Base-by-base conservation (phyloP, 352 stramenopile genomes). In the Pythium brassicae region DNA sequence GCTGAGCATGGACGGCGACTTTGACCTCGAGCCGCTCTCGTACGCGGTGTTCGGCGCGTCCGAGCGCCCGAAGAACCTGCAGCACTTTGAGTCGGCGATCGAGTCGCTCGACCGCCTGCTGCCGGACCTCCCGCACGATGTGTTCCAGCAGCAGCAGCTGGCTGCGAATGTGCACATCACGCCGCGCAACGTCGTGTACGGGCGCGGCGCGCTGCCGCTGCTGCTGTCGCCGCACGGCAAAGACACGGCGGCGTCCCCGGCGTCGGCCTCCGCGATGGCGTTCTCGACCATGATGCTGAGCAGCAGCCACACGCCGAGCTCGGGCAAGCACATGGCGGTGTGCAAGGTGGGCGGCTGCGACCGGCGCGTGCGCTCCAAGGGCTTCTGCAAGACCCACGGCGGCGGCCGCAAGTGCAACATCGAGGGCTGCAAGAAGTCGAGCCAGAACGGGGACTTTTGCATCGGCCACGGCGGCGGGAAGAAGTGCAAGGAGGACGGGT, bases 401-500 rank as follows among this genome's bases (percentile, higher is more conserved):
- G 83, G 85, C 19, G 82, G 83, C 19, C 81, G 82, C 51, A 92
- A 92, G 62, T 91, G 83, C 66, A 87, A 73, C 55, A 92, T 92
- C 44, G 78, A 89, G 23, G 85, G 85, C 25, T 95, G 84, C 69
- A 89, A 88, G 56, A 94, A 94, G 69, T 89, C 77, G 60, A 89
- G 76, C 55, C 84, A 94, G 66, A 91, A 91, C 66, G 82, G 84
- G 29, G 81, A 92, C 62, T 92, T 91, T 40, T 95, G 85, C 68
- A 95, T 93, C 27, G 83, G 80, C 52, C 85, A 95, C 66, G 85
- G 85, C 45, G 85, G 85, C 27, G 85, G 85, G 57, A 92, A 92
- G 65, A 92, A 93, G 63, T 94, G 85, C 69, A 92, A 91, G 63
- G 71, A 92, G 27, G 78, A 82, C 1, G 78, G 72, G 4, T 95